A percentile compares a stretch with the other conserved stretches of the same genome.
Conservation (phyloP, 202 grass and related monocot genomes). For the Panicum hallii region DNA sequence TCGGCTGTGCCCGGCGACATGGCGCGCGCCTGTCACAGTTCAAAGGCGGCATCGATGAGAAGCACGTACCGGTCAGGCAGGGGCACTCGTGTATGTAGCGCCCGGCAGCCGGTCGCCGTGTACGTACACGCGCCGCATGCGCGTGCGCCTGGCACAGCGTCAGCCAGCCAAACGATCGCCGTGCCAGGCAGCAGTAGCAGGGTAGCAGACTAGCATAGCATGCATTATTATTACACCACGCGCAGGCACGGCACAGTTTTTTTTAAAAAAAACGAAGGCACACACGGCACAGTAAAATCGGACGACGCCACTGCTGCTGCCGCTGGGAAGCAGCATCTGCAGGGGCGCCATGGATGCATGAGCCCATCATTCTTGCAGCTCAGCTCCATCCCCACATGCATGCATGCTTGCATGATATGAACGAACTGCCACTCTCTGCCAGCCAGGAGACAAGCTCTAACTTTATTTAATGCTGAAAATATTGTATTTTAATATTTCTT, state of each 20-base stretch:
- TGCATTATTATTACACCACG: conserved; percentile 24
- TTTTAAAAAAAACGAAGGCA: too few species aligned
- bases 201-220: background rate
- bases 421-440: background rate
- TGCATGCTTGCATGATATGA: background rate
- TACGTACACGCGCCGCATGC: background rate
- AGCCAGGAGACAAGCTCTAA: background rate
- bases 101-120: background rate
- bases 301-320: background rate
- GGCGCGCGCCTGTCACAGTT: background rate
- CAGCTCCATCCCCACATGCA: background rate
- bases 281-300: conserved; percentile 30
- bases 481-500: background rate
- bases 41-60: conserved; percentile 7
- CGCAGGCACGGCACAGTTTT: conserved; percentile 29
- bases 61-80: background rate
- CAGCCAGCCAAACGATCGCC: background rate
- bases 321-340: conserved; percentile 33
- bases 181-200: background rate
- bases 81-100: background rate
- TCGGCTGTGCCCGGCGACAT: too few species aligned
- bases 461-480: conserved; percentile 22
- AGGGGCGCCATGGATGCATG: conserved; percentile 21
- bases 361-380: conserved; percentile 14
- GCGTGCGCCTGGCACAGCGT: background rate